A percentile compares a stretch with the other conserved stretches of the same genome.
phyloP scores from a whole-genome alignment of 306 rosid genomes.

The Glycine soja region DNA sequence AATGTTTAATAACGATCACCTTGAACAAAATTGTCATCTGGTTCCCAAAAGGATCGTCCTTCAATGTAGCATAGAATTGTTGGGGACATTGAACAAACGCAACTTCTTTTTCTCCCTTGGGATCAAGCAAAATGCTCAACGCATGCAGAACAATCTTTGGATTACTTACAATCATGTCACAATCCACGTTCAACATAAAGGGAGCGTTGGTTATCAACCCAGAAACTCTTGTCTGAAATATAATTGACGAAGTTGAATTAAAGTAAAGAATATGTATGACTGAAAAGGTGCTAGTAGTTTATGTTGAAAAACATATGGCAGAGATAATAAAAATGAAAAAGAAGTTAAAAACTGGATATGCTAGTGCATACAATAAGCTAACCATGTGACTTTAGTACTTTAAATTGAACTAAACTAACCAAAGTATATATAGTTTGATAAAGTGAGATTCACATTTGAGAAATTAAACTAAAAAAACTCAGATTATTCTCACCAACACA shows the following conservation, averaged over 20 bases:
- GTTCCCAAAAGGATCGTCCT: no score
- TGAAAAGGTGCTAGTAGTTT: no score
- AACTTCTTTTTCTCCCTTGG: no score
- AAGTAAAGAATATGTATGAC: no score
- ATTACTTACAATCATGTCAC: conserved; percentile 73
- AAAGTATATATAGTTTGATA: neutral
- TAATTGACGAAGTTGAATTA: no score
- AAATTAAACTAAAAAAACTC: neutral
- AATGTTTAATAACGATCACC: no score
- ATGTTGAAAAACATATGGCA: neutral
- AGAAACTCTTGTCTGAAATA: conserved; percentile 57
- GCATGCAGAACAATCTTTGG: conserved; percentile 45
- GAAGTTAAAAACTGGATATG: neutral
- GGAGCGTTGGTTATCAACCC: conserved; percentile 28
- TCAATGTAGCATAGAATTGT: no score
- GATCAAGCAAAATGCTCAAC: no score
- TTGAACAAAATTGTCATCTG: no score
- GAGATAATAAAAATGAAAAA: neutral
- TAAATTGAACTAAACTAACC: neutral
- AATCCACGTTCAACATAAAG: conserved; percentile 66
- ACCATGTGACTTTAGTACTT: neutral
- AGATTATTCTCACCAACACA: neutral
- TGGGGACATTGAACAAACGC: no score
- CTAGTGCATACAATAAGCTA: neutral
- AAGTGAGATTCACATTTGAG: neutral